Evolutionary conservation across 306 rosid genomes (phyloP).

Genomic region (Prunus campanulata): DNA sequence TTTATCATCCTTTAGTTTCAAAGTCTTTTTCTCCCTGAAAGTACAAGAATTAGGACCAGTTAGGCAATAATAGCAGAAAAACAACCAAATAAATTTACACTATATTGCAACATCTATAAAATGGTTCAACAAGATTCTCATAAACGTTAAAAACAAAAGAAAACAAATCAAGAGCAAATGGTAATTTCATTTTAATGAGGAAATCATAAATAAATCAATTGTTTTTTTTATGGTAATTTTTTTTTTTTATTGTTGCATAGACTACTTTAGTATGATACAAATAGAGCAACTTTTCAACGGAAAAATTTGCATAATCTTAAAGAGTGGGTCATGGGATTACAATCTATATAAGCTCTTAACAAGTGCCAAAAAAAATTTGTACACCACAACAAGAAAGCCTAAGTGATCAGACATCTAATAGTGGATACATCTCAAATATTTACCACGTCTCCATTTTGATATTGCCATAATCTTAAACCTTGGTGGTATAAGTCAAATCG

Average conservation of each 20-base stretch:
- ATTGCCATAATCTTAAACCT: not conserved
- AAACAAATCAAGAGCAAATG: no score
- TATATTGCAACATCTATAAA: not conserved
- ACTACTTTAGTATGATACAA: not conserved
- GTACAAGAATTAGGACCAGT: not conserved
- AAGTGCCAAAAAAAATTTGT: not conserved
- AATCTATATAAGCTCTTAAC: not conserved
- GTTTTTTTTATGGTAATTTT: no score
- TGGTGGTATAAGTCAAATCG: not conserved
- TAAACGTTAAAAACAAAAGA: no score
- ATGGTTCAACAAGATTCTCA: not conserved
- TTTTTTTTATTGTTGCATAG: no score
- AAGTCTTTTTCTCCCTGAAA: constrained; percentile 53
- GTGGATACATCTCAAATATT: not conserved
- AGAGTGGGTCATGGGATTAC: not conserved
- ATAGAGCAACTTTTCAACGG: not conserved
- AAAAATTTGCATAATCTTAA: not conserved
- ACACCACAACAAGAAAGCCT: not conserved
- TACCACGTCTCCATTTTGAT: not conserved
- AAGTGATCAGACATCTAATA: not conserved
- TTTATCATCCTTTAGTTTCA: constrained; percentile 43
- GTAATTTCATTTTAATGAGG: no score
- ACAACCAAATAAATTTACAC: not conserved
- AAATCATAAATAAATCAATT: no score
- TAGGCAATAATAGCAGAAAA: not conserved